Percentiles rank a stretch among this genome's conserved stretches.
Conservation (phyloP, 164 flowering plant genomes). For the Nymphaea colorata region DNA sequence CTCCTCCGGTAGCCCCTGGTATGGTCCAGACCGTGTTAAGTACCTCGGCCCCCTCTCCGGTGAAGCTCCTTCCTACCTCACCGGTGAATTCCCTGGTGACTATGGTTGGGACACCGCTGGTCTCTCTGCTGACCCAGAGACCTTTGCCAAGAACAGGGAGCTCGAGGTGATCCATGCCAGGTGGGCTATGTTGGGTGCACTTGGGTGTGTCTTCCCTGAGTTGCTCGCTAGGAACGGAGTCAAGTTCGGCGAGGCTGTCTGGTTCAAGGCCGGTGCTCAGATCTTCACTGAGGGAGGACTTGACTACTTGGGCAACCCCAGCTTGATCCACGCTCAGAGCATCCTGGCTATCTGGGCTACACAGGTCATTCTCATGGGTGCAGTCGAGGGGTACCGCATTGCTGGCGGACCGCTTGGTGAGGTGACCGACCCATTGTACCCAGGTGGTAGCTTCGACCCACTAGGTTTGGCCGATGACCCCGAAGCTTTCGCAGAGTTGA, state of each 20-base stretch:
- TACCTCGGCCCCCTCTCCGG: constrained; percentile 19
- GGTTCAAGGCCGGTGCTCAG: constrained; percentile 21
- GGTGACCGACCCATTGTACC: constrained; percentile 13
- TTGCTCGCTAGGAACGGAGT: constrained; percentile 15
- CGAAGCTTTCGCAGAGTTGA: constrained; percentile 49
- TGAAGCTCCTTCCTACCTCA: constrained; percentile 20
- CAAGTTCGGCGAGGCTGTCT: constrained; percentile 16
- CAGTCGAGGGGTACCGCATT: constrained; percentile 15
- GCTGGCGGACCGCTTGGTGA: constrained; percentile 21
- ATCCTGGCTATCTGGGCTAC: constrained; percentile 21
- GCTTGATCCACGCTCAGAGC: constrained; percentile 21
- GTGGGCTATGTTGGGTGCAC: constrained; percentile 17
- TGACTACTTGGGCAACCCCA: constrained; percentile 19
- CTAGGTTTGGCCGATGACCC: constrained; percentile 81
- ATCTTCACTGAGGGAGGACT: constrained; percentile 21
- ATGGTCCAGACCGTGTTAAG: constrained; percentile 19
- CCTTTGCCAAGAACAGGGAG: constrained; percentile 20
- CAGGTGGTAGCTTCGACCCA: constrained; percentile 26
- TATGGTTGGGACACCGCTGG: constrained; percentile 24
- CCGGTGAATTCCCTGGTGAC: constrained; percentile 22
- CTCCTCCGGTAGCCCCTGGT: constrained; percentile 8
- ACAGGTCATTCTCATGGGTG: constrained; percentile 20
- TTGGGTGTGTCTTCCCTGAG: constrained; percentile 19
- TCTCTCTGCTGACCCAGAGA: constrained; percentile 18
- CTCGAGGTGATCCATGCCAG: constrained; percentile 16